These are phyloP conservation scores for Pyrus hybrid DNA, from an alignment of 331 rosid genomes.

Conservation along the genomic window DNA sequence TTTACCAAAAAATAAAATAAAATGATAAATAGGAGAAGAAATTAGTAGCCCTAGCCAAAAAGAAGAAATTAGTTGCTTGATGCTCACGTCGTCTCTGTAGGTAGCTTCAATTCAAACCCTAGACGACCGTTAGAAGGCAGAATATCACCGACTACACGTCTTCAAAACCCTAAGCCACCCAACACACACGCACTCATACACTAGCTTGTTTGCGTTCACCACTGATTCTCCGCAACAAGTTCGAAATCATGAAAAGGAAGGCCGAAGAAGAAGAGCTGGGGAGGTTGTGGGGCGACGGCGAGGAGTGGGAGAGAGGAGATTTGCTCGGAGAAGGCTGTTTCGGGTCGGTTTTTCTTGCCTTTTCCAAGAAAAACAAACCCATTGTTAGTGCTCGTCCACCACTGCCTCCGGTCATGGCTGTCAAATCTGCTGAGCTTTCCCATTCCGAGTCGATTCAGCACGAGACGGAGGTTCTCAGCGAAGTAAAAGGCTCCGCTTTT, in stretches of 20 bases:
- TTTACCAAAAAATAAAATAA: too few species aligned
- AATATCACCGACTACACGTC: too few species aligned
- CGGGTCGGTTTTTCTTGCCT: constrained; percentile 8
- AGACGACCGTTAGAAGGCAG: too few species aligned
- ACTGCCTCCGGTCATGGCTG: constrained; percentile 8
- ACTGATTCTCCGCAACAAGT: too few species aligned
- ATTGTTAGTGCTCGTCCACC: background rate
- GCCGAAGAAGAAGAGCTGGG: background rate
- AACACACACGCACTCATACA: too few species aligned
- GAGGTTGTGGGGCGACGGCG: background rate
- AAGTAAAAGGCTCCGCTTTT: constrained; percentile 8
- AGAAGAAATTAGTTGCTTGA: background rate
- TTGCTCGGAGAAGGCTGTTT: background rate
- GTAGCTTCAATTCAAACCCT: too few species aligned
- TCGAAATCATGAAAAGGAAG: too few species aligned
- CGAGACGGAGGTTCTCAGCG: constrained; percentile 4
- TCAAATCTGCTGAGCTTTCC: constrained; percentile 3
- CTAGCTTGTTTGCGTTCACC: too few species aligned
- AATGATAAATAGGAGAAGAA: too few species aligned
- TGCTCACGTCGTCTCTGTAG: too few species aligned
- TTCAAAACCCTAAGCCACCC: too few species aligned
- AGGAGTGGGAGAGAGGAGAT: constrained; percentile 11
- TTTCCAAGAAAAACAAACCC: background rate
- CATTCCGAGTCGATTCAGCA: background rate
- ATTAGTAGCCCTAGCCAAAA: too few species aligned